Evolutionary conservation across 768 basidiomycete genomes (phyloP), one percentile per base, ranked within the genome.

Genomic region (Psilocybe cubensis): DNA sequence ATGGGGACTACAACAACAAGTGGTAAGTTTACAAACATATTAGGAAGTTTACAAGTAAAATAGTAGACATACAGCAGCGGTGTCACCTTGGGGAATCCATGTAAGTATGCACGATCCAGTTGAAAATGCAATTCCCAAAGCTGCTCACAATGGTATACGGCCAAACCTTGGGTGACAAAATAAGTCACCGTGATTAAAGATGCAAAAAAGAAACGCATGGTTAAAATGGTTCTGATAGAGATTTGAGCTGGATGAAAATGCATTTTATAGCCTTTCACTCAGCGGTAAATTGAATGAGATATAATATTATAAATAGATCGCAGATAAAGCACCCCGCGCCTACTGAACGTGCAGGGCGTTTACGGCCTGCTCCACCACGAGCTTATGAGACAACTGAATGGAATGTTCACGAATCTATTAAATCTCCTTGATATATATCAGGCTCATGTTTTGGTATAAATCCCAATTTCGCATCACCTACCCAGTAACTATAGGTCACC

Each of bases 111-210:
- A 17, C 8, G 23, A 12, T 7, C 5, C 21, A 17, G 8, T 17
- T 46, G 28, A 17, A 14, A 9, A 3, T n/a, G 46, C 17, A 17
- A n/a, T n/a, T 14, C 14, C 17, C 14, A 48, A 29, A 25, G 14
- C 5, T 1, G 24, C 56, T 20, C 33, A 52, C 57, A 58, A 23
- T 52, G 51, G 35, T 25, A 20, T 6, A 53, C 50, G 20, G 57
- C 57, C 33, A 52, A 28, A 24, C 40, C 57, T 17, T 45, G 56
- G 12, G 50, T 11, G n/a, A 52, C n/a, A 23, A 57, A 44, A 11
- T 20, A 35, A 18, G 33, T n/a, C 12, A 33, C 21, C 2, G 21
- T 17, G 25, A 43, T 38, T 23, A 55, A 38, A 17, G 20, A 25
- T 14, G 33, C 23, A 25, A 46, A 25, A 18, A 29, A 31, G 18